phyloP scores from a whole-genome alignment of 768 basidiomycete genomes.

The Phlebiopsis gigantea region DNA sequence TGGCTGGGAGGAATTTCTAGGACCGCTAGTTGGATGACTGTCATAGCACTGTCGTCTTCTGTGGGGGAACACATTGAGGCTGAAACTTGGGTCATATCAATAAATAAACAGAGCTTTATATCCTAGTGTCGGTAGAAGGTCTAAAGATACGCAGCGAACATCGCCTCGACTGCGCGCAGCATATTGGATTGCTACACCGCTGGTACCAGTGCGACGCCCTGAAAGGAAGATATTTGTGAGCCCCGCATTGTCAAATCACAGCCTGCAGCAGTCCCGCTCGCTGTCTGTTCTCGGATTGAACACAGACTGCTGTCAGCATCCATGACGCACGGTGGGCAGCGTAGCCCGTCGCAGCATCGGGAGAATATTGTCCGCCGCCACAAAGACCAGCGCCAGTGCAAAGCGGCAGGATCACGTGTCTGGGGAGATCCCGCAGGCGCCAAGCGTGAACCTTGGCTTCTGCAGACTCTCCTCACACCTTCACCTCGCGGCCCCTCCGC shows the following conservation, averaged over 20 bases:
- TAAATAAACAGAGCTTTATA: background rate
- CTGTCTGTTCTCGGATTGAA: background rate
- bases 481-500: slow-evolving; percentile 12
- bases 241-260: background rate
- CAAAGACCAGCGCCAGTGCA: background rate
- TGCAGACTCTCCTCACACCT: slow-evolving; percentile 10
- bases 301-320: background rate
- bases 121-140: background rate
- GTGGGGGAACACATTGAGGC: background rate
- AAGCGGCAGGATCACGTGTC: background rate
- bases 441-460: slow-evolving; percentile 7
- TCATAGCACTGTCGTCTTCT: background rate
- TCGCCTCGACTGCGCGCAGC: slow-evolving; percentile 2
- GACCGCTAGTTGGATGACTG: background rate
- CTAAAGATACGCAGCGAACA: slow-evolving; percentile 1
- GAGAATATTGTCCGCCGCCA: background rate
- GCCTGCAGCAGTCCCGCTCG: background rate
- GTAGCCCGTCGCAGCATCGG: background rate
- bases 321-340: background rate
- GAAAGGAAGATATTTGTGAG: background rate
- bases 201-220: background rate
- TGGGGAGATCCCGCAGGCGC: background rate
- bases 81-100: background rate
- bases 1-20: slow-evolving; percentile 13
- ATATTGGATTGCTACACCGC: background rate